A percentile compares a stretch with the other conserved stretches of the same genome.
These are phyloP conservation scores for Circinella minor DNA, from an alignment of 371 early-diverging fungal species.

Conservation along the genomic window DNA sequence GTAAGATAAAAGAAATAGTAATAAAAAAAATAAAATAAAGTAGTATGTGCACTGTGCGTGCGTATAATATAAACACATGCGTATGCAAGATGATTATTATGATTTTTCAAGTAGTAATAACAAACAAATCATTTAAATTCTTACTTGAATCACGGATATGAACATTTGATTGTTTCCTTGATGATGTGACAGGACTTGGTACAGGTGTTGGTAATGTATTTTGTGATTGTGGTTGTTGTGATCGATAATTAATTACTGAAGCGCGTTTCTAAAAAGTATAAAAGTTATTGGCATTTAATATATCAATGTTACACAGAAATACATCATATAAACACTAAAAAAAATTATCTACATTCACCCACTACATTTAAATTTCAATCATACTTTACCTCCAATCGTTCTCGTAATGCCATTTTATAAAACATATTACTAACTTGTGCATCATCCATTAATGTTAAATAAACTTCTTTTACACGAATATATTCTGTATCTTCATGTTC, in stretches of 20 bases:
- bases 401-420: constrained; percentile 42
- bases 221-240: constrained; percentile 2
- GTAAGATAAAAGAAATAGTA: background rate
- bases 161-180: constrained; percentile 9
- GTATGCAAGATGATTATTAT: background rate
- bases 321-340: no score
- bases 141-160: constrained; percentile 7
- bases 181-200: constrained; percentile 15
- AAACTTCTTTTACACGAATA: constrained; percentile 59
- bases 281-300: background rate
- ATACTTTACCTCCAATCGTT: constrained; percentile 35
- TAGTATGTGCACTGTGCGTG: no score
- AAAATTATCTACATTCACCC: no score
- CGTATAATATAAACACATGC: background rate
- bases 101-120: background rate
- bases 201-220: constrained; percentile 8
- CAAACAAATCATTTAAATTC: background rate
- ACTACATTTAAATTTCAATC: no score
- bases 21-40: background rate
- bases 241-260: constrained; percentile 4
- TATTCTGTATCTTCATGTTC: constrained; percentile 54
- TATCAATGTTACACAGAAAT: background rate
- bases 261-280: constrained; percentile 18
- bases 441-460: constrained; percentile 53
- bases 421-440: constrained; percentile 50